Evolutionary conservation across 257 asterid species (phyloP).

Genomic region (Rubia yunnanensis): DNA sequence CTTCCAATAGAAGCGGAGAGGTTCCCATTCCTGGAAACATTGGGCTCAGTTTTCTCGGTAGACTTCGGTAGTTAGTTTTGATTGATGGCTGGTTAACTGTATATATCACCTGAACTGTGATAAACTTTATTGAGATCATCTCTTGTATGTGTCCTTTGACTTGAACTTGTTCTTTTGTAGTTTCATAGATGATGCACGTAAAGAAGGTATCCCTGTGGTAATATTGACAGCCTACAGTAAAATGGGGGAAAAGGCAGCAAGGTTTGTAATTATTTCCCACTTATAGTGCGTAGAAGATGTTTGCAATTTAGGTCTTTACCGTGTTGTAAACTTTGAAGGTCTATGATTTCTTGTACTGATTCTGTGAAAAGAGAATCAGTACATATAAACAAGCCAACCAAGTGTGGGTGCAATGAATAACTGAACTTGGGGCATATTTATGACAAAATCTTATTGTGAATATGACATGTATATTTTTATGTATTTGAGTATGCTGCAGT

Average conservation of each 20-base stretch:
- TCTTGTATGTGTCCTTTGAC: background rate
- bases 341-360: background rate
- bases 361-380: background rate
- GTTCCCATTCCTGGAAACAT: background rate
- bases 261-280: conserved; percentile 34
- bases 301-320: background rate
- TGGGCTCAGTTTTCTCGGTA: background rate
- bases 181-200: conserved; percentile 62
- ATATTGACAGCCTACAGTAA: conserved; percentile 54
- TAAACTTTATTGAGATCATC: background rate
- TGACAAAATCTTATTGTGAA: background rate
- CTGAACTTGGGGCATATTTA: background rate
- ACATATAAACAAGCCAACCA: background rate
- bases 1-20: background rate
- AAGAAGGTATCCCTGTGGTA: conserved; percentile 57
- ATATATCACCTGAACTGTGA: background rate
- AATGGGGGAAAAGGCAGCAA: conserved; percentile 68
- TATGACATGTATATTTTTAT: background rate
- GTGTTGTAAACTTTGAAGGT: too few relatives aligned
- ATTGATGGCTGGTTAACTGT: background rate
- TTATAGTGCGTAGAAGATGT: background rate
- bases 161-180: conserved; percentile 28
- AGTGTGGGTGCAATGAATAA: background rate
- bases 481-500: background rate
- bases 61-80: background rate